Evolutionary conservation across 768 basidiomycete genomes (phyloP).

Genomic region (Mycena filopes): DNA sequence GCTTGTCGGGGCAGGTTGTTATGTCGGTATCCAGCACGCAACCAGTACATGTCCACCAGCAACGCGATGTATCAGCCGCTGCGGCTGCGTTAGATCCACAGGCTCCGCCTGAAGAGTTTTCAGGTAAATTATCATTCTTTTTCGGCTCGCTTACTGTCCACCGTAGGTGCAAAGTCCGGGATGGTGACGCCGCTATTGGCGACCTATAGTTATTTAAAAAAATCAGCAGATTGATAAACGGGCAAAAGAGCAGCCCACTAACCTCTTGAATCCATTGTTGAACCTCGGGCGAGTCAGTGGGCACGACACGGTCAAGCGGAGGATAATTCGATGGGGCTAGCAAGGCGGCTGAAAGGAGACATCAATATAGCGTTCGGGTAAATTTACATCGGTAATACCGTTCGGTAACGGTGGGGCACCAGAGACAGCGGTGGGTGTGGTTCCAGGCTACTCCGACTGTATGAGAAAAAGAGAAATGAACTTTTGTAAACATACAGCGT

Average conservation of each 20-base stretch:
- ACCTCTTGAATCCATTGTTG: conserved; percentile 77
- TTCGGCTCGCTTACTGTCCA: conserved; percentile 45
- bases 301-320: conserved; percentile 68
- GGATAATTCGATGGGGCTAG: conserved; percentile 71
- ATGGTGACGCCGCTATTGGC: conserved; percentile 63
- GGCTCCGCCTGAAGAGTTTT: conserved; percentile 49
- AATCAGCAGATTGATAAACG: no score
- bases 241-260: no score
- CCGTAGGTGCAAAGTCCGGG: conserved; percentile 61
- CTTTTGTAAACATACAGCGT: conserved; percentile 32
- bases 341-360: conserved; percentile 46
- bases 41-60: conserved; percentile 87
- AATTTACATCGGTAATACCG: conserved; percentile 40
- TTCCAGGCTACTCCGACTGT: conserved; percentile 47
- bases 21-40: conserved; percentile 78
- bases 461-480: neutral
- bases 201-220: no score
- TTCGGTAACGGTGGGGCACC: conserved; percentile 71
- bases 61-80: conserved; percentile 61
- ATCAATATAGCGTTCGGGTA: neutral
- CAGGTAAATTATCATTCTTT: conserved; percentile 7
- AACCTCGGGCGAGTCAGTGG: conserved; percentile 70
- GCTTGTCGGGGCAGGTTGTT: conserved; percentile 75
- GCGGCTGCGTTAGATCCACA: conserved; percentile 65
- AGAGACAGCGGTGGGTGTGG: conserved; percentile 60